Percentiles rank a stretch among this genome's conserved stretches.
These are phyloP conservation scores for Malassezia brasiliensis DNA, from an alignment of 1,284 basidiomycete genomes.

Conservation along the genomic window DNA sequence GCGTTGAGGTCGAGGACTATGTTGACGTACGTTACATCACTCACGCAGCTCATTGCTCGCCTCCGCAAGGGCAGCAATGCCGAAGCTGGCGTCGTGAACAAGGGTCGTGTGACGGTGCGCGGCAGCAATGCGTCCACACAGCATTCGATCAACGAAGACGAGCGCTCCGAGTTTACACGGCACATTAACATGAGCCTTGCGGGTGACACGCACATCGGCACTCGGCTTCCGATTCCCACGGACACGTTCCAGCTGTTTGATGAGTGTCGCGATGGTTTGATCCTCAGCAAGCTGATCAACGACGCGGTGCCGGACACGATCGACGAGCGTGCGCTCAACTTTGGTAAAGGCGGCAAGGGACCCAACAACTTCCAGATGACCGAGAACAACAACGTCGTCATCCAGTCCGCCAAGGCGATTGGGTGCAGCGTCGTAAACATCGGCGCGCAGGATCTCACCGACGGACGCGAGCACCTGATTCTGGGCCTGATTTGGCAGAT, in stretches of 20 bases:
- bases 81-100: constrained; percentile 50
- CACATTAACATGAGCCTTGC: constrained; percentile 90
- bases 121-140: constrained; percentile 91
- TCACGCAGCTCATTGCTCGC: constrained; percentile 62
- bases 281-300: constrained; percentile 97
- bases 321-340: constrained; percentile 90
- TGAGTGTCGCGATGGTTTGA: constrained; percentile 83
- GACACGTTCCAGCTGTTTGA: constrained; percentile 98
- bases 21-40: constrained; percentile 63
- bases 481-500: constrained; percentile 99
- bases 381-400: constrained; percentile 99
- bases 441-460: constrained; percentile 80
- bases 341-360: constrained; percentile 49
- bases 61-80: constrained; percentile 54
- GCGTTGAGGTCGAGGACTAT: constrained; percentile 95
- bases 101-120: constrained; percentile 84
- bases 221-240: constrained; percentile 84
- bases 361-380: constrained; percentile 95
- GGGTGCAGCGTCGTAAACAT: constrained; percentile 98
- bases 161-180: constrained; percentile 86
- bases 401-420: constrained; percentile 92
- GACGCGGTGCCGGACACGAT: constrained; percentile 98
- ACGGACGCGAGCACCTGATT: constrained; percentile 90
- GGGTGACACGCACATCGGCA: constrained; percentile 74
- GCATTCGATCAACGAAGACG: constrained; percentile 97